Percentiles rank a stretch among this genome's conserved stretches.
Conservation (phyloP, 2,329 filamentous ascomycete species). For the Alternaria sp. region DNA sequence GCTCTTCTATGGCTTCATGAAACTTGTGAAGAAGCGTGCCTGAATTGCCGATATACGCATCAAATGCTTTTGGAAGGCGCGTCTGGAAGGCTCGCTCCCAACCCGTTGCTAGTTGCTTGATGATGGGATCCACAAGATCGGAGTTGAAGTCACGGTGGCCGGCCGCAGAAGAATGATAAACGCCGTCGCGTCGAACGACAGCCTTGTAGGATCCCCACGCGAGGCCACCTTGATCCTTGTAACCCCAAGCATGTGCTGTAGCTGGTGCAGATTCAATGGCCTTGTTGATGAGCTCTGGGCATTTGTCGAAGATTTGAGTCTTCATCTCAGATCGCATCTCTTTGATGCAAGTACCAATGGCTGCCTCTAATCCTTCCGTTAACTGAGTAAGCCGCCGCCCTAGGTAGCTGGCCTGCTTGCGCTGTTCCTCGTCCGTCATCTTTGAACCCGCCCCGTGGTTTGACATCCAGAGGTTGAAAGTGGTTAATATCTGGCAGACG, state of each 20-base stretch:
- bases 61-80: constrained; percentile 51
- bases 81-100: constrained; percentile 56
- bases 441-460: constrained; percentile 52
- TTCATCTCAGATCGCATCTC: constrained; percentile 51
- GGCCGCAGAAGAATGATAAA: constrained; percentile 47
- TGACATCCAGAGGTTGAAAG: constrained; percentile 59
- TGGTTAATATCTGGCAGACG: constrained; percentile 59
- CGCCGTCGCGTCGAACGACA: constrained; percentile 58
- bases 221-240: constrained; percentile 55
- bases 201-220: constrained; percentile 64
- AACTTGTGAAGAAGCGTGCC: constrained; percentile 48
- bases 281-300: constrained; percentile 46
- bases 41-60: constrained; percentile 43
- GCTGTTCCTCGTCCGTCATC: constrained; percentile 50
- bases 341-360: constrained; percentile 48
- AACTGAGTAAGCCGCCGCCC: constrained; percentile 49
- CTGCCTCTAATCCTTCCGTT: constrained; percentile 50
- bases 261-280: constrained; percentile 48
- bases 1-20: constrained; percentile 52
- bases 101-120: constrained; percentile 48
- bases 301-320: constrained; percentile 57
- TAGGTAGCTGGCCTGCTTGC: constrained; percentile 50
- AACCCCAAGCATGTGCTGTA: constrained; percentile 47
- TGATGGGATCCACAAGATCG: constrained; percentile 49
- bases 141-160: constrained; percentile 52